These are phyloP conservation scores for Mortierella sp. DNA, from an alignment of 371 early-diverging fungal genomes.

Conservation along the genomic window DNA sequence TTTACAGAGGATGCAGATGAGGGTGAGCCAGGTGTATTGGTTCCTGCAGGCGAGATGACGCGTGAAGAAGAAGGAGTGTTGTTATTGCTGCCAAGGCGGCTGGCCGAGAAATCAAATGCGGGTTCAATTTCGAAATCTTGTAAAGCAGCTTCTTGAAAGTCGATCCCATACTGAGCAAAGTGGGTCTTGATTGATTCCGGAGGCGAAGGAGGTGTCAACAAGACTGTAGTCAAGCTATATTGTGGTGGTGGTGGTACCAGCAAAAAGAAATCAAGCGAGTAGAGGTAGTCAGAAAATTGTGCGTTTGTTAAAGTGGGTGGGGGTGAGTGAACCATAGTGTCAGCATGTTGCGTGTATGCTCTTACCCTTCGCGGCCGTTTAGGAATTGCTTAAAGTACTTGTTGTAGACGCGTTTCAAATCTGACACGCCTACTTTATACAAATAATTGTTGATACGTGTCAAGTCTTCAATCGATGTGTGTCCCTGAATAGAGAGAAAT, in stretches of 20 bases:
- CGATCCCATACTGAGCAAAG: slow-evolving; percentile 48
- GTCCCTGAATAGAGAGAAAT: slow-evolving; percentile 22
- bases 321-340: too few relatives aligned
- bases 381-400: slow-evolving; percentile 68
- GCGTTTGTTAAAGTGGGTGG: too few relatives aligned
- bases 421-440: slow-evolving; percentile 59
- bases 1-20: slow-evolving; percentile 16
- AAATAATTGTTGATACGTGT: slow-evolving; percentile 44
- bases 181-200: slow-evolving; percentile 54
- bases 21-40: slow-evolving; percentile 33
- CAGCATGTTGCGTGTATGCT: not conserved
- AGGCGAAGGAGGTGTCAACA: slow-evolving; percentile 52
- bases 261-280: not conserved
- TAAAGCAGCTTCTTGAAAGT: slow-evolving; percentile 43
- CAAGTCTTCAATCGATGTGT: slow-evolving; percentile 37
- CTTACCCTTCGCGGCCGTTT: slow-evolving; percentile 47
- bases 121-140: slow-evolving; percentile 55
- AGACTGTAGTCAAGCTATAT: slow-evolving; percentile 40
- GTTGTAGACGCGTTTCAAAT: slow-evolving; percentile 61
- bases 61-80: slow-evolving; percentile 18
- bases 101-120: slow-evolving; percentile 33
- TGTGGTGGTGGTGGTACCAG: too few relatives aligned
- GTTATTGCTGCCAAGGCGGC: not conserved
- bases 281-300: not conserved
- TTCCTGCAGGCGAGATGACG: slow-evolving; percentile 30